A percentile compares a stretch with the other conserved stretches of the same genome.
phyloP scores from a whole-genome alignment of 1,284 basidiomycete species.

The Ganoderma meredithae region DNA sequence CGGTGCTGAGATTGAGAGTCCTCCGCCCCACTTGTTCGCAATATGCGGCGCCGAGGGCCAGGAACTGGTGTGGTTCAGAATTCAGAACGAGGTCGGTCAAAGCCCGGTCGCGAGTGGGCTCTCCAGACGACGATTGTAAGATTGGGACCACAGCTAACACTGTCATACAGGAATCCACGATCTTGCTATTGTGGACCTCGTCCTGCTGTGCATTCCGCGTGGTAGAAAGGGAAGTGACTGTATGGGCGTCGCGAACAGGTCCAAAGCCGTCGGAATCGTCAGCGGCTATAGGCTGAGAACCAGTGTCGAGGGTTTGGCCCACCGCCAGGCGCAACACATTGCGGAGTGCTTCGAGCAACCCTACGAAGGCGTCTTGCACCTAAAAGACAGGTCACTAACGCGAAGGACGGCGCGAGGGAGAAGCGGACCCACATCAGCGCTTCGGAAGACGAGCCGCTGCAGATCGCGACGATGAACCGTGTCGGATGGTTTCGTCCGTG shows the following conservation, averaged over 20 bases:
- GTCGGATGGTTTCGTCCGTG: conserved; percentile 18
- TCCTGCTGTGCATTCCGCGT: conserved; percentile 40
- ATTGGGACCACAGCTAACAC: conserved; percentile 66
- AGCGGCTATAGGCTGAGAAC: conserved; percentile 11
- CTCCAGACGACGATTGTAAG: conserved; percentile 61
- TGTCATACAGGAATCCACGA: conserved; percentile 58
- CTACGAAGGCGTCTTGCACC: conserved; percentile 63
- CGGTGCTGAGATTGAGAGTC: conserved; percentile 59
- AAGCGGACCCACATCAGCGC: conserved; percentile 59
- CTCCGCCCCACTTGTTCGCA: conserved; percentile 62
- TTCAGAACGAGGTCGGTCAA: conserved; percentile 66
- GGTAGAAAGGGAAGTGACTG: conserved; percentile 25
- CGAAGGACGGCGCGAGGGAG: conserved; percentile 2
- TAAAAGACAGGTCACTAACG: conserved; percentile 37
- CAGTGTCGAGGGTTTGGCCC: conserved; percentile 23
- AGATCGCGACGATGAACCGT: conserved; percentile 42
- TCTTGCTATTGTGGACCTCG: conserved; percentile 38
- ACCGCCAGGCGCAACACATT: conserved; percentile 44
- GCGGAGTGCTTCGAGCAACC: conserved; percentile 49
- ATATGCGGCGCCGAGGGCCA: conserved; percentile 63
- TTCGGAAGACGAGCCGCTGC: conserved; percentile 67
- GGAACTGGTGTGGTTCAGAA: conserved; percentile 60
- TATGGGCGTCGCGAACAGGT: conserved; percentile 56
- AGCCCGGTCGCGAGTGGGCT: conserved; percentile 68
- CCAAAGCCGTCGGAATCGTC: conserved; percentile 74